phyloP scores from a whole-genome alignment of 768 basidiomycete species.

The Boletus subparvulus region DNA sequence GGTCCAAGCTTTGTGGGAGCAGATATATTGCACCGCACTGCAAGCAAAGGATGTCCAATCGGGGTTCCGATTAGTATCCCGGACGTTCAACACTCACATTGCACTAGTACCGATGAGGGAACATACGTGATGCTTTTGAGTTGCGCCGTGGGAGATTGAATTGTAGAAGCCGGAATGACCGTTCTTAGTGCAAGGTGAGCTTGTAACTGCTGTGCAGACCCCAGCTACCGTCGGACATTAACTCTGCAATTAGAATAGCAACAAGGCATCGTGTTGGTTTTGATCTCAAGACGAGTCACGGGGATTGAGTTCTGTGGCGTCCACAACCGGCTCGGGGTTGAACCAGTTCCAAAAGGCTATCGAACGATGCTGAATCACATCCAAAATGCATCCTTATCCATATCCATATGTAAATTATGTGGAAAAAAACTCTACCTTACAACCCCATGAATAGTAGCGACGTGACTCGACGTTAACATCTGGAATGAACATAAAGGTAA shows the following conservation, averaged over 20 bases:
- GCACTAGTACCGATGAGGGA: not conserved
- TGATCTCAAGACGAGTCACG: not conserved
- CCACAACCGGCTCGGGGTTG: not conserved
- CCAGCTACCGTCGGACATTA: not conserved
- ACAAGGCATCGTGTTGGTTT: not conserved
- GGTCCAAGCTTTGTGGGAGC: not conserved
- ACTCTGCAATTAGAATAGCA: not conserved
- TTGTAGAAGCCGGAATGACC: not conserved
- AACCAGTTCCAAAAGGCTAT: not conserved
- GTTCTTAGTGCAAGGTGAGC: not conserved
- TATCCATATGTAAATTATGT: constrained; percentile 11
- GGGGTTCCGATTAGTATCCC: not conserved
- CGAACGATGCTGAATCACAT: not conserved
- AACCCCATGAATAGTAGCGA: constrained; percentile 16
- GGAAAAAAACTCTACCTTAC: constrained; percentile 12
- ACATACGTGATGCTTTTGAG: not conserved
- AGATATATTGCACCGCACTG: not conserved
- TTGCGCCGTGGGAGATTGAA: not conserved
- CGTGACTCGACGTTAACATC: constrained; percentile 15
- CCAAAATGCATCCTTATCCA: not conserved
- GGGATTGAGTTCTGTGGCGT: not conserved
- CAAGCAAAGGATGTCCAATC: not conserved
- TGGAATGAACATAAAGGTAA: constrained; percentile 24
- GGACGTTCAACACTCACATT: constrained; percentile 4
- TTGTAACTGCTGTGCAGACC: constrained; percentile 1